Evolutionary conservation across 139 green algal genomes (phyloP).

Genomic region (Dunaliella sp.): DNA sequence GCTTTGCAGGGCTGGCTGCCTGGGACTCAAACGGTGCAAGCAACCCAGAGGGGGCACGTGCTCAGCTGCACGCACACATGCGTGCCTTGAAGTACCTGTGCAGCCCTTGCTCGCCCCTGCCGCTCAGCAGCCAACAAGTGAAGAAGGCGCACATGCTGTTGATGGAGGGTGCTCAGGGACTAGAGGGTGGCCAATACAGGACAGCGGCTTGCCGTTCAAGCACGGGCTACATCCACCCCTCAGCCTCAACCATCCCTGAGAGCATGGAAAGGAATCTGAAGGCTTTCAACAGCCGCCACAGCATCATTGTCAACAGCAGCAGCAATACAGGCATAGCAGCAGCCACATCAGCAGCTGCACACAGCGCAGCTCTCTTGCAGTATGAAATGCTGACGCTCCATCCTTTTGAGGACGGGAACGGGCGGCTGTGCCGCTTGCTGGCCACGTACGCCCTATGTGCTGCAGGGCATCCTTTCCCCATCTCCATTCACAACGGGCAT

Average conservation of each 20-base stretch:
- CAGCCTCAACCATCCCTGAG: background rate
- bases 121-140: background rate
- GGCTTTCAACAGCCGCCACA: no score
- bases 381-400: constrained; percentile 30
- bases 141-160: constrained; percentile 16
- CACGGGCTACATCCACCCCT: constrained; percentile 23
- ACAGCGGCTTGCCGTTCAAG: constrained; percentile 9
- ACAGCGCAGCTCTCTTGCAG: constrained; percentile 7
- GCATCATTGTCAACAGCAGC: constrained; percentile 10
- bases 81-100: constrained; percentile 14
- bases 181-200: constrained; percentile 10
- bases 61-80: constrained; percentile 14
- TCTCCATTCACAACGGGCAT: constrained; percentile 26
- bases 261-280: no score
- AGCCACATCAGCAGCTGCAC: constrained; percentile 10
- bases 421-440: constrained; percentile 28
- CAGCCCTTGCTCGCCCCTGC: background rate
- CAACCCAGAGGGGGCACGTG: constrained; percentile 2
- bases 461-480: constrained; percentile 24
- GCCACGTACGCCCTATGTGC: constrained; percentile 12
- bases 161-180: constrained; percentile 14
- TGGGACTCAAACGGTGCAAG: background rate
- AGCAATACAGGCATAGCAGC: background rate
- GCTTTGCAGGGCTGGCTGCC: background rate
- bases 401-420: constrained; percentile 34